Percentiles rank a stretch among this genome's conserved stretches.
phyloP scores from a whole-genome alignment of 2,329 filamentous ascomycete species.

The Penicillium sclerotigenum region DNA sequence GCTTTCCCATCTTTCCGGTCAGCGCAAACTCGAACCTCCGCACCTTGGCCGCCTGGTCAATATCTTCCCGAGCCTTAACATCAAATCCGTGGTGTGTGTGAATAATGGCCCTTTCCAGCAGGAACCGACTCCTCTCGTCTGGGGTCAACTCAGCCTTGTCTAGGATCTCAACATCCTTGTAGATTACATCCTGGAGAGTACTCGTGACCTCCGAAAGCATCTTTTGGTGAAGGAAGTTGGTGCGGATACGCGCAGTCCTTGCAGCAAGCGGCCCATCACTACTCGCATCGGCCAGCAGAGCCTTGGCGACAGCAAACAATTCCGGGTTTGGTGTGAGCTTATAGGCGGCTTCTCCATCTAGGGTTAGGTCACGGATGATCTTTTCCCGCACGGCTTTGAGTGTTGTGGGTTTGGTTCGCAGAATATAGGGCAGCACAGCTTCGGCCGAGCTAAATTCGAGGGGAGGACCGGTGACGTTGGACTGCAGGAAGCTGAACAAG shows the following conservation, averaged over 20 bases:
- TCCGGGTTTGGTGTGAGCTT: slow-evolving; percentile 79
- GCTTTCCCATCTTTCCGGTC: slow-evolving; percentile 78
- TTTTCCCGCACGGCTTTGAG: slow-evolving; percentile 50
- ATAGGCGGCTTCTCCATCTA: slow-evolving; percentile 86
- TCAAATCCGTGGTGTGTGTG: slow-evolving; percentile 83
- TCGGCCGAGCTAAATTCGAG: slow-evolving; percentile 57
- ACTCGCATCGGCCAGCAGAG: slow-evolving; percentile 51
- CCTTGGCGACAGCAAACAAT: slow-evolving; percentile 73
- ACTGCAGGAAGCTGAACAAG: slow-evolving; percentile 77
- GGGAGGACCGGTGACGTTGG: slow-evolving; percentile 82
- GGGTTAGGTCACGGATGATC: slow-evolving; percentile 67
- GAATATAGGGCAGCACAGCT: slow-evolving; percentile 46
- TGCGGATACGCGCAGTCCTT: slow-evolving; percentile 65
- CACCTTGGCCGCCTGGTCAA: slow-evolving; percentile 64
- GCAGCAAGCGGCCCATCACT: slow-evolving; percentile 38
- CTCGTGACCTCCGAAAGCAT: slow-evolving; percentile 62
- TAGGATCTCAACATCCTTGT: slow-evolving; percentile 54
- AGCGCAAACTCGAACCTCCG: slow-evolving; percentile 77
- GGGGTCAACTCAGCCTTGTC: slow-evolving; percentile 43
- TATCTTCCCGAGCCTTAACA: slow-evolving; percentile 66
- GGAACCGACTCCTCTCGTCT: slow-evolving; percentile 63
- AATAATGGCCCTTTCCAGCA: slow-evolving; percentile 78
- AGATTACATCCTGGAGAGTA: slow-evolving; percentile 59
- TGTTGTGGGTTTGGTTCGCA: slow-evolving; percentile 40
- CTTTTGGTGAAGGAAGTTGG: slow-evolving; percentile 70